A percentile compares a stretch with the other conserved stretches of the same genome.
Evolutionary conservation across 306 rosid genomes (phyloP).

Genomic region (Ziziphus jujuba): DNA sequence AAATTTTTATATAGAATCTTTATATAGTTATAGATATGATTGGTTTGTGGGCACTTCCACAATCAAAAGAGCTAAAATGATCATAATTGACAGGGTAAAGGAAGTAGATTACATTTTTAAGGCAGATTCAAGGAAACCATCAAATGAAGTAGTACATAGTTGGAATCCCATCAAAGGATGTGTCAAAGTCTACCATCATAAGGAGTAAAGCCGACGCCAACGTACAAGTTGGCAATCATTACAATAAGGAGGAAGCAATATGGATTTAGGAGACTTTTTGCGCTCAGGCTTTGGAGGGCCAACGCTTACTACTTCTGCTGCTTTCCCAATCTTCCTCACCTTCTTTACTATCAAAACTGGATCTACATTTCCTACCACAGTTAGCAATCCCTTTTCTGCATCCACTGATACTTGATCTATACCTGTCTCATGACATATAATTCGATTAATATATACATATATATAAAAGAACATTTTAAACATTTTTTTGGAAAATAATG

Average conservation of each 20-base stretch:
- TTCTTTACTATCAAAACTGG: slow-evolving; percentile 3
- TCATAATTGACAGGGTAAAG: too few species aligned
- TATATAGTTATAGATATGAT: too few species aligned
- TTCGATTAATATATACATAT: neutral
- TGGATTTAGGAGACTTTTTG: neutral
- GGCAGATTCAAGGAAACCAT: too few species aligned
- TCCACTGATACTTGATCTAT: neutral
- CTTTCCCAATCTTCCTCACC: neutral
- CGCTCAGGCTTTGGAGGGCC: neutral
- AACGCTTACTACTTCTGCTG: slow-evolving; percentile 1
- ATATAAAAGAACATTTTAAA: too few species aligned
- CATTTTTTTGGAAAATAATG: too few species aligned
- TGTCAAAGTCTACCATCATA: neutral
- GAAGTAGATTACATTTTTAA: too few species aligned
- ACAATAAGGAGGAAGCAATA: slow-evolving; percentile 3
- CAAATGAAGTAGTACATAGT: too few species aligned
- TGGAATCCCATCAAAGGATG: neutral
- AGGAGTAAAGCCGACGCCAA: neutral
- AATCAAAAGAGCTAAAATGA: too few species aligned
- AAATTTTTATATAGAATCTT: too few species aligned
- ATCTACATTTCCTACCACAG: slow-evolving; percentile 1
- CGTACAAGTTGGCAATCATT: slow-evolving; percentile 2
- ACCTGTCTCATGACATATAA: neutral
- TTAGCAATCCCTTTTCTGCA: slow-evolving; percentile 4
- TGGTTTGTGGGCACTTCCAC: too few species aligned